Percentiles rank a stretch among this genome's conserved stretches.
phyloP scores from a whole-genome alignment of 345 rosid species.

The Rhodamnia argentea region DNA sequence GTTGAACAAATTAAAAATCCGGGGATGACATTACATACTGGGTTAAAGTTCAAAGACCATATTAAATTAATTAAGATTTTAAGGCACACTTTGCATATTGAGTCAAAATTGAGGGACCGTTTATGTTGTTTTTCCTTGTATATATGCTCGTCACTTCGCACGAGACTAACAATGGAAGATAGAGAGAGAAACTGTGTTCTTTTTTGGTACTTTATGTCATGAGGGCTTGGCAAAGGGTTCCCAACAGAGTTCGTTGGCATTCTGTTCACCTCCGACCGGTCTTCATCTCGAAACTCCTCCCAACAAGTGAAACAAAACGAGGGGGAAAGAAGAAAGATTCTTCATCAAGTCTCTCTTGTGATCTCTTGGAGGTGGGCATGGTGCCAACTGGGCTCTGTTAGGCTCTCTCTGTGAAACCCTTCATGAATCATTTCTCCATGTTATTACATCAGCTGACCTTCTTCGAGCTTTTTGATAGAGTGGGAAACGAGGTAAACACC shows the following conservation, averaged over 20 bases:
- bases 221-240: conserved; percentile 79
- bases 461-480: not conserved
- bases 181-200: not conserved
- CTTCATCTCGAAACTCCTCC: not conserved
- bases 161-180: not conserved
- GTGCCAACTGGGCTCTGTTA: conserved; percentile 81
- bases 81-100: too few relatives aligned
- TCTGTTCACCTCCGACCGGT: conserved; percentile 91
- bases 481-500: not conserved
- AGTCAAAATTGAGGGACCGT: too few relatives aligned
- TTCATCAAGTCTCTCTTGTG: not conserved
- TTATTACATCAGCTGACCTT: not conserved
- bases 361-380: conserved; percentile 67
- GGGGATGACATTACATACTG: too few relatives aligned
- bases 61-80: too few relatives aligned
- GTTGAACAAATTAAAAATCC: too few relatives aligned
- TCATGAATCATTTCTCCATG: not conserved
- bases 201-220: not conserved
- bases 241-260: conserved; percentile 92
- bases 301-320: not conserved
- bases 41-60: too few relatives aligned
- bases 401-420: conserved; percentile 78
- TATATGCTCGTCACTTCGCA: not conserved
- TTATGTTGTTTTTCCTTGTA: not conserved
- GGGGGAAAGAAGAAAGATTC: not conserved